Percentiles rank a stretch among this genome's conserved stretches.
Evolutionary conservation across 2,329 filamentous ascomycete species (phyloP).

Genomic region (Aspergillus sp.): DNA sequence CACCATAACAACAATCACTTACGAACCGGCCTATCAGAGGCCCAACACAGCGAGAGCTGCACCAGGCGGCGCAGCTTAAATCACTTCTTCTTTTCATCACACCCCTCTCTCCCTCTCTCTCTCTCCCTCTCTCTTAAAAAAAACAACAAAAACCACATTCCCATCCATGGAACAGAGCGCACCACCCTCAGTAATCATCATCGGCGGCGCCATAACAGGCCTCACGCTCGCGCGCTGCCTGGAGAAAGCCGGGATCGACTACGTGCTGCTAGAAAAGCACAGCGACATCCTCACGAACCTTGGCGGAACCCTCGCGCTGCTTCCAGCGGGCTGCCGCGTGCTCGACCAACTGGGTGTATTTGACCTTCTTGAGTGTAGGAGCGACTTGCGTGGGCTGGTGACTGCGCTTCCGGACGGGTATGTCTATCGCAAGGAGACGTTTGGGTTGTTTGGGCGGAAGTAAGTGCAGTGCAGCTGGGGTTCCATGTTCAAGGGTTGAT

Average conservation of each 20-base stretch:
- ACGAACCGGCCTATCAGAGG: too few species aligned
- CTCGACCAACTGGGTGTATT: not conserved
- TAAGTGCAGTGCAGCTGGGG: too few species aligned
- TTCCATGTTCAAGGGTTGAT: too few species aligned
- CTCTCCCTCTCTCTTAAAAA: too few species aligned
- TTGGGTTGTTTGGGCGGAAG: not conserved
- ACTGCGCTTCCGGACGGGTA: not conserved
- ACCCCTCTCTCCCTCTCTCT: too few species aligned
- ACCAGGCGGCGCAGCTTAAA: too few species aligned
- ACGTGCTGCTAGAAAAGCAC: not conserved
- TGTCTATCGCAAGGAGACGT: not conserved
- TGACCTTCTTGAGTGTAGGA: not conserved
- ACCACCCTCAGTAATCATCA: not conserved
- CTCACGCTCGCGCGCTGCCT: not conserved
- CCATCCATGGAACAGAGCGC: too few species aligned
- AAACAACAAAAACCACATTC: too few species aligned
- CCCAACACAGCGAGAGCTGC: too few species aligned
- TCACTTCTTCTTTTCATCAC: too few species aligned
- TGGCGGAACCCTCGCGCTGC: not conserved
- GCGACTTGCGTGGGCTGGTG: too few species aligned
- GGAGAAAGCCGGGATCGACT: not conserved
- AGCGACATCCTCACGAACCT: not conserved
- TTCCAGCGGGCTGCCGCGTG: not conserved
- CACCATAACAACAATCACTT: too few species aligned
- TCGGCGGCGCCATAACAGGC: not conserved